phyloP scores from a whole-genome alignment of 345 rosid species.

The Lepidium africanum region DNA sequence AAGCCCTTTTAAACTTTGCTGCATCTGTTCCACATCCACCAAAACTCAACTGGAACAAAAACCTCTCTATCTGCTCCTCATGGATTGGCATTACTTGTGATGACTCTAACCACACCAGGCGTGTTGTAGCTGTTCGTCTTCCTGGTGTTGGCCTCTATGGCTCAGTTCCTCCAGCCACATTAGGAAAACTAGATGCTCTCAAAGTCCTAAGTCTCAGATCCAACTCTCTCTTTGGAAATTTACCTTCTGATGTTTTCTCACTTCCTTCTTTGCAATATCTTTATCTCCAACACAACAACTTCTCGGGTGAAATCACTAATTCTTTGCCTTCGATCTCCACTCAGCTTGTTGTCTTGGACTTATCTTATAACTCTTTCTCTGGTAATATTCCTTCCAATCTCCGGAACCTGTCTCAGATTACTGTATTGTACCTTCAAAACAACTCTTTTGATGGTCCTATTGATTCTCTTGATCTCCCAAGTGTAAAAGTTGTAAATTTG shows the following conservation, averaged over 20 bases:
- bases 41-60: conserved; percentile 49
- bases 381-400: conserved; percentile 39
- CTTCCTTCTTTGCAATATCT: conserved; percentile 48
- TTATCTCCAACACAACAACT: conserved; percentile 61
- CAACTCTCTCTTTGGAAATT: conserved; percentile 47
- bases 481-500: conserved; percentile 45
- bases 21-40: conserved; percentile 39
- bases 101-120: conserved; percentile 4
- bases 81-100: conserved; percentile 68
- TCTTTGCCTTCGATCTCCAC: conserved; percentile 25
- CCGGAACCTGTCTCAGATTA: conserved; percentile 36
- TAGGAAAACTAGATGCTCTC: conserved; percentile 51
- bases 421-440: conserved; percentile 40
- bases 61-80: conserved; percentile 33
- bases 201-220: conserved; percentile 65
- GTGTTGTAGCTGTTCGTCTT: conserved; percentile 48
- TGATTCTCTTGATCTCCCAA: conserved; percentile 40
- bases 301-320: conserved; percentile 43
- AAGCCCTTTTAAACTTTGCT: conserved; percentile 52
- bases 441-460: conserved; percentile 49
- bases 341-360: conserved; percentile 46
- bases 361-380: conserved; percentile 59
- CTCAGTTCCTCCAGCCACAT: conserved; percentile 40
- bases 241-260: conserved; percentile 60
- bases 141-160: conserved; percentile 74